Evolutionary conservation across 1,139 yeast genomes (phyloP).

Genomic region (Geotrichum reessii): DNA sequence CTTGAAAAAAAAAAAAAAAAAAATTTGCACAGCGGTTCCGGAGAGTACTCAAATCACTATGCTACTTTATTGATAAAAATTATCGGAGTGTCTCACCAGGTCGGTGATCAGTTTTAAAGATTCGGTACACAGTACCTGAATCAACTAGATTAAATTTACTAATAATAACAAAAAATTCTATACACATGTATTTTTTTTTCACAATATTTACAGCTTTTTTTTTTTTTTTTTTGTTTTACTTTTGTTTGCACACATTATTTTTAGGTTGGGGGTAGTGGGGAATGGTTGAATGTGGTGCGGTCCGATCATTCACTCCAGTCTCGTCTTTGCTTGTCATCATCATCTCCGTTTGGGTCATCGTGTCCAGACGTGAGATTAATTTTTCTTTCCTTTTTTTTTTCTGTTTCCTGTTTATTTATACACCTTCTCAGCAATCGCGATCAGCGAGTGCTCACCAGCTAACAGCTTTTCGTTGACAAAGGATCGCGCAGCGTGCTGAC

Average conservation of each 20-base stretch:
- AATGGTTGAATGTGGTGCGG: background rate
- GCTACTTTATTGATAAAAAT: background rate
- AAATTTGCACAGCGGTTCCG: background rate
- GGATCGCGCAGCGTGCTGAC: conserved; percentile 39
- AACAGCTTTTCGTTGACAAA: conserved; percentile 34
- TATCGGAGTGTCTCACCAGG: background rate
- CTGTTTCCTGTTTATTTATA: conserved; percentile 12
- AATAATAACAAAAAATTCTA: background rate
- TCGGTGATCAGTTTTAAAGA: background rate
- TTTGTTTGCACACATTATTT: background rate
- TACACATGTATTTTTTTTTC: background rate
- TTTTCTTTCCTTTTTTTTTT: no score
- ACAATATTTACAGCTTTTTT: conserved; percentile 2
- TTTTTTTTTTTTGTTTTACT: background rate
- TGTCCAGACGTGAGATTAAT: background rate
- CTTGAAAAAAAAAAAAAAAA: background rate
- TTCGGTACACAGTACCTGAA: background rate
- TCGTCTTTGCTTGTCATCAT: background rate
- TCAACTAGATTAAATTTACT: background rate
- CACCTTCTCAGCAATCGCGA: conserved; percentile 14
- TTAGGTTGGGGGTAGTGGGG: no score
- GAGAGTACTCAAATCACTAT: background rate
- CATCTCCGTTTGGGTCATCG: background rate
- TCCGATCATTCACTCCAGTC: background rate
- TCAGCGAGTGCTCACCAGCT: conserved; percentile 21